phyloP scores from a whole-genome alignment of 2,329 filamentous ascomycete species.

The Pestalotiopsis sp. region DNA sequence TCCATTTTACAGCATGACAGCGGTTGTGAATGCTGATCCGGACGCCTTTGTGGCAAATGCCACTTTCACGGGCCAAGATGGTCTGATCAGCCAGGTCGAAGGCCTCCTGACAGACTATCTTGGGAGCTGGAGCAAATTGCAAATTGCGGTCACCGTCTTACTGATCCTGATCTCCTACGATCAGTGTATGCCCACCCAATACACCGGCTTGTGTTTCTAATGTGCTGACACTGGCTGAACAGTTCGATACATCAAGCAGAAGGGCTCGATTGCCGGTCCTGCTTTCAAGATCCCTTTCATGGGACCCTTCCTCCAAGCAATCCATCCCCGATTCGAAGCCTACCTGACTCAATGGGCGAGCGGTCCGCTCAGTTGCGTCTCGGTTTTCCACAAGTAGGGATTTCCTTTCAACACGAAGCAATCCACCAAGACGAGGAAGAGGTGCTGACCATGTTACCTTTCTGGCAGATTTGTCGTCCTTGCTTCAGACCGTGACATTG shows the following conservation, averaged over 20 bases:
- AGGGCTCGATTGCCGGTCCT: constrained; percentile 65
- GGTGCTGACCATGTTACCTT: not conserved
- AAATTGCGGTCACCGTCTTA: constrained; percentile 2
- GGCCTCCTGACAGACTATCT: not conserved
- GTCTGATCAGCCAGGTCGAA: not conserved
- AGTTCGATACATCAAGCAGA: constrained; percentile 64
- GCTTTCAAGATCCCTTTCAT: constrained; percentile 68
- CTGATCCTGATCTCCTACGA: constrained; percentile 2
- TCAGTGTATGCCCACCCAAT: not conserved
- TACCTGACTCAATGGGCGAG: constrained; percentile 80
- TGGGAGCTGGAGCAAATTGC: not conserved
- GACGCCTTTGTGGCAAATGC: not conserved
- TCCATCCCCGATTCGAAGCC: constrained; percentile 71
- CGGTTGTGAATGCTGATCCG: not conserved
- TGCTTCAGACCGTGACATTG: constrained; percentile 74
- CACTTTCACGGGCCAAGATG: not conserved
- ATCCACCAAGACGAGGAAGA: not conserved
- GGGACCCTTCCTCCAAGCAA: constrained; percentile 75
- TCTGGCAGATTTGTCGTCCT: constrained; percentile 72
- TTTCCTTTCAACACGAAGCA: not conserved
- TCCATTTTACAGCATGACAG: not conserved
- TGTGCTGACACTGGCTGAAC: not conserved
- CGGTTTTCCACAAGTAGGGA: constrained; percentile 78
- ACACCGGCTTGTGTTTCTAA: not conserved
- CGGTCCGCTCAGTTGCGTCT: constrained; percentile 79